Evolutionary conservation across 2,329 filamentous ascomycete genomes (phyloP).

Genomic region (Fusarium praegraminearum): DNA sequence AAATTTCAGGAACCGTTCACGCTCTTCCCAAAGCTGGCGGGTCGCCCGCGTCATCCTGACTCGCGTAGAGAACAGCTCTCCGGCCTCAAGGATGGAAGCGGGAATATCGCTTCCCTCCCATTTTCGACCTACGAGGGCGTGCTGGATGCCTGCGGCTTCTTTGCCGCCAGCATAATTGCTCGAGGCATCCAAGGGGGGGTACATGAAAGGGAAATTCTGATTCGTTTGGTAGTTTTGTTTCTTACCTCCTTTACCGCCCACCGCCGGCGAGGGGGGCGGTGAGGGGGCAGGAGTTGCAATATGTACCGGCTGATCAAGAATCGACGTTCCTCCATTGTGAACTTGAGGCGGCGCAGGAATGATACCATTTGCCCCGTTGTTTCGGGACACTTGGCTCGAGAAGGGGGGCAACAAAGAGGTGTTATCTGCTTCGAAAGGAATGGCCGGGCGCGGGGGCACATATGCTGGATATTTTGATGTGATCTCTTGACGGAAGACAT

Average conservation of each 20-base stretch:
- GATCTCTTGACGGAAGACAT: constrained; percentile 95
- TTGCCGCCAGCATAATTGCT: constrained; percentile 94
- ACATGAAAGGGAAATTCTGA: constrained; percentile 98
- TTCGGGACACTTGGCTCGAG: constrained; percentile 76
- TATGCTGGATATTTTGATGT: constrained; percentile 98
- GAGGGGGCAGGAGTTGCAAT: constrained; percentile 98
- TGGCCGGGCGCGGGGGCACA: constrained; percentile 83
- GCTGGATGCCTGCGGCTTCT: constrained; percentile 82
- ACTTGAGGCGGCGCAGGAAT: constrained; percentile 66
- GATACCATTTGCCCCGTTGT: constrained; percentile 71
- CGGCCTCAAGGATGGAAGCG: constrained; percentile 93
- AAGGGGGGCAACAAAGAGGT: constrained; percentile 90
- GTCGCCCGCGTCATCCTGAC: constrained; percentile 93
- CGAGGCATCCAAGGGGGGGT: constrained; percentile 88
- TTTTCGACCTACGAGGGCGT: constrained; percentile 80
- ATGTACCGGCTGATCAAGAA: constrained; percentile 94
- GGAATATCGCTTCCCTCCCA: constrained; percentile 97
- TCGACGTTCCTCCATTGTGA: constrained; percentile 75
- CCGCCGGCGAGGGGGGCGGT: constrained; percentile 87
- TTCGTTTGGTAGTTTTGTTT: constrained; percentile 99
- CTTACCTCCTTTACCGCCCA: constrained; percentile 92
- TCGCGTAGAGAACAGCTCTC: constrained; percentile 87
- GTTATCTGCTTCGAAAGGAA: constrained; percentile 90
- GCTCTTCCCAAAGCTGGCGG: constrained; percentile 93
- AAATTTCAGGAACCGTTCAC: constrained; percentile 90